Evolutionary conservation across 139 green algal genomes (phyloP).

Genomic region (Chlamydomonas applanata): DNA sequence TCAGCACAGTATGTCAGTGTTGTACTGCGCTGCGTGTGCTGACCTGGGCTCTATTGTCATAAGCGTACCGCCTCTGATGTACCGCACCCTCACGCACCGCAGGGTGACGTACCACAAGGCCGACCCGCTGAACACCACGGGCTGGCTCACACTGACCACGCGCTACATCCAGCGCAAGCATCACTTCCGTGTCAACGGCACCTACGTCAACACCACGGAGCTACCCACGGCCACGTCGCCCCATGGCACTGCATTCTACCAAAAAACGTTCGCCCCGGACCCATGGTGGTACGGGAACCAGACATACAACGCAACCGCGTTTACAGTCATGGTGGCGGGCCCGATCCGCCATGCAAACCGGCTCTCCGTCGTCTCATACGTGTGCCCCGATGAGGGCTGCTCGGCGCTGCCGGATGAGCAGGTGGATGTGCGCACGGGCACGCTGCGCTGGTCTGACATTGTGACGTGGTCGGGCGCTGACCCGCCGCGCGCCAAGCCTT

Average conservation of each 20-base stretch:
- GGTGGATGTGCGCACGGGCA: constrained; percentile 20
- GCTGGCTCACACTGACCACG: constrained; percentile 15
- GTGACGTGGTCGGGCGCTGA: constrained; percentile 24
- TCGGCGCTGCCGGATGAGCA: too few species aligned
- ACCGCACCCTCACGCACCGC: too few species aligned
- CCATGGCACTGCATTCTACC: constrained; percentile 32
- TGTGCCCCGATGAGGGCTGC: too few species aligned
- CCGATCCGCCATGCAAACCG: too few species aligned
- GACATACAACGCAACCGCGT: constrained; percentile 23
- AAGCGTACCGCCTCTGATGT: background rate
- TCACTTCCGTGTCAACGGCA: constrained; percentile 21
- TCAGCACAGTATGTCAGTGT: too few species aligned
- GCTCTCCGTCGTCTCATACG: too few species aligned
- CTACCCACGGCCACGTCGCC: background rate
- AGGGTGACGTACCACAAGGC: constrained; percentile 20
- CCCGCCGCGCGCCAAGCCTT: background rate
- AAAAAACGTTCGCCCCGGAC: constrained; percentile 25
- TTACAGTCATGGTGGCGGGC: too few species aligned
- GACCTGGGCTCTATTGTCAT: too few species aligned
- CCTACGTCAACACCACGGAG: background rate
- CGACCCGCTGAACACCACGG: constrained; percentile 17
- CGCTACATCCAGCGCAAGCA: constrained; percentile 12
- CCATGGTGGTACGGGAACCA: constrained; percentile 19
- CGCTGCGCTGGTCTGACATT: constrained; percentile 33
- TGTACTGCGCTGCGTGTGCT: too few species aligned